Percentiles rank a stretch among this genome's conserved stretches.
phyloP scores from a whole-genome alignment of 768 basidiomycete genomes.

The Steccherinum ochraceum region DNA sequence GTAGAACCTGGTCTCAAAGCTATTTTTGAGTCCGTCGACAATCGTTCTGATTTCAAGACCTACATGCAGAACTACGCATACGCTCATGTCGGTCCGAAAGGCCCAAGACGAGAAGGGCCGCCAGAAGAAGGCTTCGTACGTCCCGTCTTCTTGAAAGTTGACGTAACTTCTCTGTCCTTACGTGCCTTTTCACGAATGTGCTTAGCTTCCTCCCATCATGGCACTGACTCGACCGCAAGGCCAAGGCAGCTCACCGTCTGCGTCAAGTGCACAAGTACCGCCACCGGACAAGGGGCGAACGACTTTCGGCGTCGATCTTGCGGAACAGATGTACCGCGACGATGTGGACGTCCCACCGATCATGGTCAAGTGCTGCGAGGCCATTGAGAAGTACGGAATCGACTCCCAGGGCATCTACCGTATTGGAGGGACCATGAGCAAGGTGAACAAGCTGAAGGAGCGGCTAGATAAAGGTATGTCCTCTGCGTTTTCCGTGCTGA shows the following conservation, averaged over 20 bases:
- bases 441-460: constrained; percentile 77
- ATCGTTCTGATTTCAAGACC: constrained; percentile 88
- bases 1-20: constrained; percentile 73
- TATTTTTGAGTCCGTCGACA: constrained; percentile 88
- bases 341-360: constrained; percentile 84
- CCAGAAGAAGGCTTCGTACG: constrained; percentile 90
- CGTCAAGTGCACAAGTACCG: constrained; percentile 26
- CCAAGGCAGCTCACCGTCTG: constrained; percentile 21
- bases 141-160: constrained; percentile 13
- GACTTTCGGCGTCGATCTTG: constrained; percentile 91
- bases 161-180: constrained; percentile 6
- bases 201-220: constrained; percentile 59
- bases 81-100: constrained; percentile 66
- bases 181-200: constrained; percentile 2
- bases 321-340: constrained; percentile 91
- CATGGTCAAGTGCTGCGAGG: constrained; percentile 81
- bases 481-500: background rate
- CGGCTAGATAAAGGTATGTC: constrained; percentile 75
- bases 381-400: constrained; percentile 89
- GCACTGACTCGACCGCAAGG: constrained; percentile 25
- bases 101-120: constrained; percentile 86
- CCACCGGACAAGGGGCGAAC: constrained; percentile 53
- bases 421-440: constrained; percentile 85
- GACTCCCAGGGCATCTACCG: constrained; percentile 87
- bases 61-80: constrained; percentile 98